A percentile compares a stretch with the other conserved stretches of the same genome.
Evolutionary conservation across 768 basidiomycete genomes (phyloP).

Genomic region (Dendrothele bispora): DNA sequence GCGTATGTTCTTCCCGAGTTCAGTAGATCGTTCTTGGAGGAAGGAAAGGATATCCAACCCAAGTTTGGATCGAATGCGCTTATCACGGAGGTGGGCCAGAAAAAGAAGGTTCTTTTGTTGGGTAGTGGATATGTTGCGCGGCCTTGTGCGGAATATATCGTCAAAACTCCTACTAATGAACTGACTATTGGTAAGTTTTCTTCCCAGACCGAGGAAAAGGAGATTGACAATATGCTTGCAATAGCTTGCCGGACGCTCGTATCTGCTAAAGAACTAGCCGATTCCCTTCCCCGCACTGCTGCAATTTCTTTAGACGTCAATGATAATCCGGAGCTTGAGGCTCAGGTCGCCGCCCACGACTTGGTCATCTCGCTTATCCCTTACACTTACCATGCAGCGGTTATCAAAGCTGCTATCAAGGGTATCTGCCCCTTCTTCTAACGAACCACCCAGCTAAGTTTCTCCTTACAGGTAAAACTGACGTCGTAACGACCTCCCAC

Average conservation of each 20-base stretch:
- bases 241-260: constrained; percentile 88
- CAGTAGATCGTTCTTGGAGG: constrained; percentile 69
- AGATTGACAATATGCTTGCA: too few relatives aligned
- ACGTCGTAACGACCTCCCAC: constrained; percentile 96
- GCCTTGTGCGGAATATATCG: constrained; percentile 92
- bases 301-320: constrained; percentile 82
- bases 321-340: constrained; percentile 69
- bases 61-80: constrained; percentile 69
- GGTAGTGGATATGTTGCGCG: constrained; percentile 94
- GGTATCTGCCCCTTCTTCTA: constrained; percentile 28
- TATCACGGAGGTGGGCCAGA: constrained; percentile 40
- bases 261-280: constrained; percentile 67
- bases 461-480: constrained; percentile 58
- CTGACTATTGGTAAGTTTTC: constrained; percentile 74
- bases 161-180: constrained; percentile 73
- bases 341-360: constrained; percentile 80
- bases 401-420: constrained; percentile 90
- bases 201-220: too few relatives aligned
- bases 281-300: constrained; percentile 64
- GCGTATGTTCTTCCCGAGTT: constrained; percentile 95
- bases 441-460: constrained; percentile 62
- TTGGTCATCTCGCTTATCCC: constrained; percentile 96
- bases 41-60: constrained; percentile 69
- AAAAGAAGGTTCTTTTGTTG: constrained; percentile 80
- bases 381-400: constrained; percentile 84